Evolutionary conservation across 2,329 filamentous ascomycete genomes (phyloP).

Genomic region (Colletotrichum cordylinicola): DNA sequence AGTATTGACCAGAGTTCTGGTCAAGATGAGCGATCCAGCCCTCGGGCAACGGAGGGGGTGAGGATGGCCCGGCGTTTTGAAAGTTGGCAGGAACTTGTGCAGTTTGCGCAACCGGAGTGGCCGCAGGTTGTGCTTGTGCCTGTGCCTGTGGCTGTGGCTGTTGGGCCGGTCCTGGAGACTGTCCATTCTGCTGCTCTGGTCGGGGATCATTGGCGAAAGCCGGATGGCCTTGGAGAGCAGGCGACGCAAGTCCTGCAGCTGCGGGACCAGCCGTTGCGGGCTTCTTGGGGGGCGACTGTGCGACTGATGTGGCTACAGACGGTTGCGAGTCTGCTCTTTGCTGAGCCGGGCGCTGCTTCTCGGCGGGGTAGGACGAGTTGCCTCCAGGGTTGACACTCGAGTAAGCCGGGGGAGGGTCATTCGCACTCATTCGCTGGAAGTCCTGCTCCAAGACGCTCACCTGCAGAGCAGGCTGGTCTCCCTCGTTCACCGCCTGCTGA

Average conservation of each 20-base stretch:
- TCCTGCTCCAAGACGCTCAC: conserved; percentile 84
- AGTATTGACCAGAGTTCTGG: conserved; percentile 95
- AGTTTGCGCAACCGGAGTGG: conserved; percentile 4
- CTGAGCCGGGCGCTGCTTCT: conserved; percentile 69
- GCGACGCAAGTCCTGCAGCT: conserved; percentile 44
- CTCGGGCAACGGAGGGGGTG: conserved; percentile 91
- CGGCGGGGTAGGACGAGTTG: conserved; percentile 72
- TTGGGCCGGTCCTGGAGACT: conserved; percentile 25
- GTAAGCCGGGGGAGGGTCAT: conserved; percentile 94
- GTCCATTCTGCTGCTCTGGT: conserved; percentile 51
- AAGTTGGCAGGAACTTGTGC: conserved; percentile 47
- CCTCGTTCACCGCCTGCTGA: conserved; percentile 39
- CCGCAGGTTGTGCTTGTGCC: background rate
- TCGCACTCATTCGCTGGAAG: conserved; percentile 80
- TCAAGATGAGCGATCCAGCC: conserved; percentile 98
- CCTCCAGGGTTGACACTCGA: conserved; percentile 71
- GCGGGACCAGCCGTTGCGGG: conserved; percentile 29
- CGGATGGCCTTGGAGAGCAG: conserved; percentile 72
- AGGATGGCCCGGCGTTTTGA: conserved; percentile 67
- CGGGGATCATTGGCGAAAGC: conserved; percentile 88
- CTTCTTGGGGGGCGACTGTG: conserved; percentile 35
- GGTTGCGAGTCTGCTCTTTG: conserved; percentile 29
- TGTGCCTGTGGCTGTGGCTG: background rate
- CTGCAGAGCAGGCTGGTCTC: conserved; percentile 48
- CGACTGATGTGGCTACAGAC: conserved; percentile 31